These are phyloP conservation scores for Fraxinus latifolia DNA, from an alignment of 305 asterid genomes.

Conservation along the genomic window DNA sequence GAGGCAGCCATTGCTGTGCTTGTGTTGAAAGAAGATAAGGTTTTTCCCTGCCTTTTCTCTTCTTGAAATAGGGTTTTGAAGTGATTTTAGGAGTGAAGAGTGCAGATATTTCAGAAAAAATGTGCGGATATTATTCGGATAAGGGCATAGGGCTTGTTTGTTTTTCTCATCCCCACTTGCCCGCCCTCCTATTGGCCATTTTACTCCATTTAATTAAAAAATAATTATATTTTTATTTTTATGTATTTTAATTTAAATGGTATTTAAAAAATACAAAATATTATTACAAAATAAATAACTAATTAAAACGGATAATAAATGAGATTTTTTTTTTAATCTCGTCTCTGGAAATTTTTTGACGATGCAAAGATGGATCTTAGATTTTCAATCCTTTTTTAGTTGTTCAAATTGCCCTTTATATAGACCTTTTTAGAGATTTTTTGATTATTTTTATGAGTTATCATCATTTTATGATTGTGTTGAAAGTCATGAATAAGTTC, in stretches of 20 bases:
- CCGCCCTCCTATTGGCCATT: neutral
- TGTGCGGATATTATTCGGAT: slow-evolving; percentile 7
- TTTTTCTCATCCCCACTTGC: neutral
- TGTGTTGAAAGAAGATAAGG: slow-evolving; percentile 26
- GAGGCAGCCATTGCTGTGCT: slow-evolving; percentile 35
- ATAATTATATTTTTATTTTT: too few species aligned
- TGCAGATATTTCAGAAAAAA: neutral
- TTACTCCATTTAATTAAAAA: neutral
- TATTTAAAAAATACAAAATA: too few species aligned
- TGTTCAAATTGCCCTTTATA: neutral
- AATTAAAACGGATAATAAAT: too few species aligned
- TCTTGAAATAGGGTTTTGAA: slow-evolving; percentile 1
- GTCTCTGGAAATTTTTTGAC: too few species aligned
- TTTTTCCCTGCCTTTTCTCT: slow-evolving; percentile 3
- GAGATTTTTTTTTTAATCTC: neutral
- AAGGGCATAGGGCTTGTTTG: slow-evolving; percentile 27
- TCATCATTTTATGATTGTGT: neutral
- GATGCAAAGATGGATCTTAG: neutral
- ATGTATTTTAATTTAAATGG: neutral
- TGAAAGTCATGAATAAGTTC: neutral
- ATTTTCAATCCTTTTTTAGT: too few species aligned
- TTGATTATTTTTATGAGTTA: neutral
- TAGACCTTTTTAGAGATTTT: neutral
- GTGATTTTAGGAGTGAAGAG: slow-evolving; percentile 10
- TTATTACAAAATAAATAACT: too few species aligned